A percentile compares a stretch with the other conserved stretches of the same genome.
These are phyloP conservation scores for Ramaria sp. DNA, from an alignment of 768 basidiomycete genomes.

Conservation along the genomic window DNA sequence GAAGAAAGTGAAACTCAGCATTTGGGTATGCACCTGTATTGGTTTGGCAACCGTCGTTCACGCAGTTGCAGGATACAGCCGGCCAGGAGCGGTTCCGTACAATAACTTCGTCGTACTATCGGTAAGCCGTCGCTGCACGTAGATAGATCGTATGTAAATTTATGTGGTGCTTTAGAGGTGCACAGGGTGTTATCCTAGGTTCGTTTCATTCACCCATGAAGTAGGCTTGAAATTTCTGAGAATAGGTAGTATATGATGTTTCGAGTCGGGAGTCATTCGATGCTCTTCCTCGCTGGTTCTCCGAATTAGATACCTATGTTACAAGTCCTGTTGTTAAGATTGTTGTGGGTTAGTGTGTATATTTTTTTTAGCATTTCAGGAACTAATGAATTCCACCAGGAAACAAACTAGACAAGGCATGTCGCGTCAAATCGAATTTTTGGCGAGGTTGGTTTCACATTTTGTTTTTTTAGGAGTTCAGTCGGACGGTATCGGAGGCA, in stretches of 20 bases:
- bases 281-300: constrained; percentile 86
- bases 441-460: neutral
- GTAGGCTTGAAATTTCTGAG: neutral
- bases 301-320: constrained; percentile 90
- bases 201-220: constrained; percentile 8
- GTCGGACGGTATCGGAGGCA: constrained; percentile 69
- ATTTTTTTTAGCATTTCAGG: too few relatives aligned
- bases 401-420: constrained; percentile 82
- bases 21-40: constrained; percentile 64
- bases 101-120: constrained; percentile 90
- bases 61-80: constrained; percentile 66
- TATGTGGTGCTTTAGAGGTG: constrained; percentile 28
- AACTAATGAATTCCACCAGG: constrained; percentile 10
- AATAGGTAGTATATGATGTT: constrained; percentile 79
- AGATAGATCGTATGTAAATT: constrained; percentile 7
- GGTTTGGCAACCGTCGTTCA: neutral
- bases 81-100: constrained; percentile 96
- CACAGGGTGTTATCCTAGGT: constrained; percentile 77
- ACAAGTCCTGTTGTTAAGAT: constrained; percentile 82
- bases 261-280: constrained; percentile 89
- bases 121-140: constrained; percentile 40
- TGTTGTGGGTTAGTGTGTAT: constrained; percentile 60
- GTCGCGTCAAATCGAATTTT: neutral
- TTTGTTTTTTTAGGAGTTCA: constrained; percentile 58
- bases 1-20: constrained; percentile 83